Evolutionary conservation across 805 yeast species (phyloP), one percentile per base, ranked within the genome.

Genomic region (Saturnispora diversa): DNA sequence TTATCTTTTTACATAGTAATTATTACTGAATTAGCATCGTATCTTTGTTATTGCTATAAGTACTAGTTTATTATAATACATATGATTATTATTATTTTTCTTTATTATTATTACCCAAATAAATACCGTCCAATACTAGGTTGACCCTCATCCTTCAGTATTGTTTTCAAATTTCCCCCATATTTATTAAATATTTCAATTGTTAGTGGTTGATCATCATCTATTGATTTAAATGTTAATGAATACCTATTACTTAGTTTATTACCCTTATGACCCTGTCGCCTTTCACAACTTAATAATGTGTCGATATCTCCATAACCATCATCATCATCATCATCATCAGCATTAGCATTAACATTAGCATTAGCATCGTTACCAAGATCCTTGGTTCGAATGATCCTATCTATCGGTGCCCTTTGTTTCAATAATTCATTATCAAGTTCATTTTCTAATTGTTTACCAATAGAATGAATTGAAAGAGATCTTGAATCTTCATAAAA

Each of bases 161-260:
- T 31, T 16, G 21, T 19, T 23, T 36, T 44, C 4, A 46, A 12
- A 10, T 36, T 20, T 12, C 20, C 15, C 28, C 42, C 41, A 23
- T 37, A 46, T 25, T 39, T 41, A 23, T 43, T 25, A 13, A 43
- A 26, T 10, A 27, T 5, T 15, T 44, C 42, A 2, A 31, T 17
- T 8, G 41, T 22, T 12, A 41, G 19, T 10, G 49, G 49, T 13
- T 32, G 28, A 24, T 33, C 29, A 29, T 35, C 26, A 40, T 54
- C 56, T 37, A 53, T 50, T 26, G 52, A 47, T 43, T 53, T 55
- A 40, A 55, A 55, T 6, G 54, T 50, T 20, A 55, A 17, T 2
- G 50, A 47, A 25, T 42, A 47, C 26, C 48, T 34, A 15, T 47
- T 44, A 4, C 42, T 19, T 8, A 40, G 10, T 23, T 29, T 19